Evolutionary conservation across 2,329 filamentous ascomycete genomes (phyloP).

Genomic region (Dactylonectria macrodidyma): DNA sequence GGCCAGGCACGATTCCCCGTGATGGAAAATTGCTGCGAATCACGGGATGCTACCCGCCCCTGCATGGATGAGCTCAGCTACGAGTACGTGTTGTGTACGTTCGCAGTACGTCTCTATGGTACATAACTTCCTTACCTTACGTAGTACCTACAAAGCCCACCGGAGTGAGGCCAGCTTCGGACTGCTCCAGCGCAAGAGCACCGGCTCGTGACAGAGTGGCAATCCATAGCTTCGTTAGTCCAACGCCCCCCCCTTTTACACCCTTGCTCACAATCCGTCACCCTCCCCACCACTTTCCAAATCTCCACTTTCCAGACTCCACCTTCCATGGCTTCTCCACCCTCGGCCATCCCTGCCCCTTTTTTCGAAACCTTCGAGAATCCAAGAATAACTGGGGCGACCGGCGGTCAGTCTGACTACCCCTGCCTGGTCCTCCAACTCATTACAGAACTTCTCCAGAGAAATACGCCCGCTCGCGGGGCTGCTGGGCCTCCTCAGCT

Average conservation of each 20-base stretch:
- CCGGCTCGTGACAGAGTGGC: constrained; percentile 22
- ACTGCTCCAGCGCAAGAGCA: constrained; percentile 15
- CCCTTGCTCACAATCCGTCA: constrained; percentile 10
- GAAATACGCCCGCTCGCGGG: constrained; percentile 26
- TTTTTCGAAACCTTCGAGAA: constrained; percentile 53
- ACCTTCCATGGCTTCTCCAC: constrained; percentile 41
- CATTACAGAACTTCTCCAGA: constrained; percentile 35
- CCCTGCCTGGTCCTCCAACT: constrained; percentile 36
- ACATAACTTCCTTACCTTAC: too few species aligned
- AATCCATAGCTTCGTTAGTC: neutral
- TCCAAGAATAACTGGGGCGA: constrained; percentile 47
- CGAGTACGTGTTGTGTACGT: constrained; percentile 4
- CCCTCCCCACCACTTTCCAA: constrained; percentile 20
- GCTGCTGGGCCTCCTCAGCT: constrained; percentile 34
- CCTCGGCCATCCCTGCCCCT: constrained; percentile 42
- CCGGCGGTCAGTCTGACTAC: constrained; percentile 46
- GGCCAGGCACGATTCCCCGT: constrained; percentile 42
- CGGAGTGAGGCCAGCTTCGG: constrained; percentile 12
- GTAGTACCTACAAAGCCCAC: too few species aligned
- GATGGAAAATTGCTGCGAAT: constrained; percentile 44
- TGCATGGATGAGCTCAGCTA: constrained; percentile 38
- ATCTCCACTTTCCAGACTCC: neutral
- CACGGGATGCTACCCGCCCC: constrained; percentile 40
- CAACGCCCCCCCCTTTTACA: constrained; percentile 8
- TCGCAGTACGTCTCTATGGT: neutral